Evolutionary conservation across 371 early-diverging fungal genomes (phyloP).

Genomic region (Mucor piriformis): DNA sequence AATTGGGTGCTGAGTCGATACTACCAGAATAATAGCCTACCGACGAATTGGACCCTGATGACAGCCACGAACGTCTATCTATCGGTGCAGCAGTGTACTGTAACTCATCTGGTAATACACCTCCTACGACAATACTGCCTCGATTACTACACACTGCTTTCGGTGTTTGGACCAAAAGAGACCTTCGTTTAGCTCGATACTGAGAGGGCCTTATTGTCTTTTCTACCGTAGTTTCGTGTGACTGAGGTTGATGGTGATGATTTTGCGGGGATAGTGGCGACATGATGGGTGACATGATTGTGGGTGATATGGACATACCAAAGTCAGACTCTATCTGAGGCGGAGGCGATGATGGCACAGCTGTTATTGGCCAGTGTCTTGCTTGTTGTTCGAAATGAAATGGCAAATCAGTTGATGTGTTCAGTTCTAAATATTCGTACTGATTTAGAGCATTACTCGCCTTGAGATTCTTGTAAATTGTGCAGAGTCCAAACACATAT

Average conservation of each 20-base stretch:
- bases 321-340: not conserved
- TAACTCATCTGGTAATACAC: slow-evolving; percentile 27
- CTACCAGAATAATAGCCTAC: slow-evolving; percentile 17
- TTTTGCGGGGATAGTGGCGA: not conserved
- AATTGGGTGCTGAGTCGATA: slow-evolving; percentile 22
- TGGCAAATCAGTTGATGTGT: slow-evolving; percentile 12
- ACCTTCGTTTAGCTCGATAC: slow-evolving; percentile 53
- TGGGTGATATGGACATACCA: not conserved
- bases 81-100: not conserved
- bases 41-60: slow-evolving; percentile 20
- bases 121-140: slow-evolving; percentile 22
- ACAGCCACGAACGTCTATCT: slow-evolving; percentile 25
- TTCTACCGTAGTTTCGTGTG: not conserved
- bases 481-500: slow-evolving; percentile 60
- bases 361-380: slow-evolving; percentile 1
- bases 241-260: not conserved
- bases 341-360: not conserved
- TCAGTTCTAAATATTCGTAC: slow-evolving; percentile 38
- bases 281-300: not conserved
- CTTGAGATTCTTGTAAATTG: slow-evolving; percentile 52
- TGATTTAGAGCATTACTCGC: slow-evolving; percentile 50
- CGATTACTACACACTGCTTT: slow-evolving; percentile 4
- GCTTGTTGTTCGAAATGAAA: slow-evolving; percentile 2
- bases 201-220: slow-evolving; percentile 47
- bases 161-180: slow-evolving; percentile 40